Evolutionary conservation across 2,329 filamentous ascomycete genomes (phyloP).

Genomic region (Exophiala aquamarina): DNA sequence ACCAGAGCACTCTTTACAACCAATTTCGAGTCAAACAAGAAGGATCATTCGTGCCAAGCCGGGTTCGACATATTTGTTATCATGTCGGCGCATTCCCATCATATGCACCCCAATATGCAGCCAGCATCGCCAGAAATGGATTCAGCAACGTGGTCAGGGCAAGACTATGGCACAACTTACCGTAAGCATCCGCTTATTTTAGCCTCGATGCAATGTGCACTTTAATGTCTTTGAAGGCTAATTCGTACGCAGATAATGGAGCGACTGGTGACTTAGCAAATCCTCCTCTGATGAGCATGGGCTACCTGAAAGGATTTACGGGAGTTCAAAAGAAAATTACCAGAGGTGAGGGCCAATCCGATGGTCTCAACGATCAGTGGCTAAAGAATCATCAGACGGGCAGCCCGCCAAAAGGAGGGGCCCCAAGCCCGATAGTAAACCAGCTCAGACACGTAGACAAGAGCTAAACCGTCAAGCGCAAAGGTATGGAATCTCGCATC

Average conservation of each 20-base stretch:
- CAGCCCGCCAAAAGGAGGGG: conserved; percentile 85
- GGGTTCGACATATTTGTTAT: conserved; percentile 11
- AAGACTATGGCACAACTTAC: conserved; percentile 18
- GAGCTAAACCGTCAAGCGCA: conserved; percentile 95
- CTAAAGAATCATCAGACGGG: conserved; percentile 60
- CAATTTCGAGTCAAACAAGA: conserved; percentile 3
- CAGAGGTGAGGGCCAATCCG: conserved; percentile 57
- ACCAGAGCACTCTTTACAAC: not conserved
- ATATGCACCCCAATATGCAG: conserved; percentile 16
- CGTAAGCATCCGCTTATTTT: conserved; percentile 10
- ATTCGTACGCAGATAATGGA: conserved; percentile 15
- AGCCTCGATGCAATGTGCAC: not conserved
- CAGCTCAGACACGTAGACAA: conserved; percentile 85
- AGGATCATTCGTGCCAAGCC: conserved; percentile 2
- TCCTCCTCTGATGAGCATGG: conserved; percentile 47
- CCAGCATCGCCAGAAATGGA: conserved; percentile 18
- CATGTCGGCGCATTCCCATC: conserved; percentile 14
- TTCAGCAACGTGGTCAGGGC: conserved; percentile 14
- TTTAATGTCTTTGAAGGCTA: not conserved
- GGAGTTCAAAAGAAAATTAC: conserved; percentile 69
- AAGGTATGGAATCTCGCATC: conserved; percentile 58
- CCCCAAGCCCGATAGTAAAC: conserved; percentile 94
- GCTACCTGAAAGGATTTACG: conserved; percentile 65
- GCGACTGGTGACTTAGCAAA: conserved; percentile 12
- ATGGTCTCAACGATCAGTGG: not conserved